Evolutionary conservation across 345 rosid species (phyloP).

Genomic region (Salix exigua): DNA sequence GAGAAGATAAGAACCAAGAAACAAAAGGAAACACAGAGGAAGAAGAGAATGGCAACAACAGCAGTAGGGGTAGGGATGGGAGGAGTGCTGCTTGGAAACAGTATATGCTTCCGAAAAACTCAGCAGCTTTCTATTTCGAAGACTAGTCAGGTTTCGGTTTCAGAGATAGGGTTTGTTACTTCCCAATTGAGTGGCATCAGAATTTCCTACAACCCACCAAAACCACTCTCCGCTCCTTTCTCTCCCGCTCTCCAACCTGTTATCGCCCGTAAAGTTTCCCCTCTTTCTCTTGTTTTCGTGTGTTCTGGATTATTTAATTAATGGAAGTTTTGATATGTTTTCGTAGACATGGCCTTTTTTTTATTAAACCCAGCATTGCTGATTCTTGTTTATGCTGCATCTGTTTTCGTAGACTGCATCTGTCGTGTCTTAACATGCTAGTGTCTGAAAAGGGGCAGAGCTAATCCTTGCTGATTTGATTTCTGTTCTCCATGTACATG

Average conservation of each 20-base stretch:
- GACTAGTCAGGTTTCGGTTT: background rate
- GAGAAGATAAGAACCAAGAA: background rate
- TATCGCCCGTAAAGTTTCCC: conserved; percentile 57
- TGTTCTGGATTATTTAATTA: background rate
- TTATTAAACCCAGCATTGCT: background rate
- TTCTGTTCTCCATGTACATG: background rate
- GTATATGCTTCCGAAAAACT: conserved; percentile 29
- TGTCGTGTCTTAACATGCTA: no score
- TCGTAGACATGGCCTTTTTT: no score
- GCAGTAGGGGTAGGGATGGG: conserved; percentile 36
- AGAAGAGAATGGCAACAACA: conserved; percentile 18
- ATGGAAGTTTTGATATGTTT: background rate
- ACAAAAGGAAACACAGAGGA: background rate
- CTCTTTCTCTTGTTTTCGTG: background rate
- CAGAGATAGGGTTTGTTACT: conserved; percentile 50
- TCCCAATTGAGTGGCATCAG: conserved; percentile 69
- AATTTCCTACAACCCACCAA: conserved; percentile 35
- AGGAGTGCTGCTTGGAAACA: conserved; percentile 22
- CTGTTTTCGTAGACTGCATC: no score
- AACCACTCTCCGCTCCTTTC: conserved; percentile 37
- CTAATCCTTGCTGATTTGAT: background rate
- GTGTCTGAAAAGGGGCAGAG: background rate
- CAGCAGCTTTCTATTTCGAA: conserved; percentile 14
- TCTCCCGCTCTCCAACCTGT: conserved; percentile 47
- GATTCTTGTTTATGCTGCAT: background rate